Percentiles rank a stretch among this genome's conserved stretches.
Conservation (phyloP, 83 land plant species). For the Thuja plicata region DNA sequence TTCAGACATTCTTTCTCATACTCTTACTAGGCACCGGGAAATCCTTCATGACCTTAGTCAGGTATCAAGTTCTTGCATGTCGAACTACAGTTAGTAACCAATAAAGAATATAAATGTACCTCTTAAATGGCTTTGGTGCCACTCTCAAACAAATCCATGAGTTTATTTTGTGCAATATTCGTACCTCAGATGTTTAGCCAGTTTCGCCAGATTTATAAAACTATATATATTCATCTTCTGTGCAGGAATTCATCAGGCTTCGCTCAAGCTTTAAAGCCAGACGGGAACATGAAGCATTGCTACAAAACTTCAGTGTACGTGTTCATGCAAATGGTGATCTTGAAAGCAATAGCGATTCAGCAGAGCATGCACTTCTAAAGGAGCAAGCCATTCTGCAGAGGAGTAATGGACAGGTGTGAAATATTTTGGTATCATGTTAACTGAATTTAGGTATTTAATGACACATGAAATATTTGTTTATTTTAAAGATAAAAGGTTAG, state of each 20-base stretch:
- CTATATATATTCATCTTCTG: not conserved
- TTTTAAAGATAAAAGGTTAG: not conserved
- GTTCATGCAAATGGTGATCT: constrained; percentile 45
- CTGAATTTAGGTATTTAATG: not conserved
- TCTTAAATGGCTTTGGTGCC: not conserved
- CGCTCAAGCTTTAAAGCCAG: constrained; percentile 63
- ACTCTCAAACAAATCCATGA: not conserved
- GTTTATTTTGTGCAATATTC: not conserved
- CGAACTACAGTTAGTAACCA: not conserved
- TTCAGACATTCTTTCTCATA: constrained; percentile 70
- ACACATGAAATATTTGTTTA: not conserved
- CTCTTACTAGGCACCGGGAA: constrained; percentile 73
- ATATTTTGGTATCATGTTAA: not conserved
- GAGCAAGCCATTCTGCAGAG: constrained; percentile 60
- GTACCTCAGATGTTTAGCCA: not conserved
- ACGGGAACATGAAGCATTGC: constrained; percentile 65
- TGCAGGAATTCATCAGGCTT: constrained; percentile 64
- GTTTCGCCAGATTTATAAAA: not conserved
- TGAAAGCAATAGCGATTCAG: constrained; percentile 51
- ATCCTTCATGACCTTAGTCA: constrained; percentile 73
- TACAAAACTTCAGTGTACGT: constrained; percentile 57
- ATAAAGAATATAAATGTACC: not conserved
- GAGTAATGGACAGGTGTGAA: constrained; percentile 64
- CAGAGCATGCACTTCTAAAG: constrained; percentile 49
- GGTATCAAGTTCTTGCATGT: constrained; percentile 29